Evolutionary conservation across 148 eudicot species (phyloP).

Genomic region (Polygonum maritimum): DNA sequence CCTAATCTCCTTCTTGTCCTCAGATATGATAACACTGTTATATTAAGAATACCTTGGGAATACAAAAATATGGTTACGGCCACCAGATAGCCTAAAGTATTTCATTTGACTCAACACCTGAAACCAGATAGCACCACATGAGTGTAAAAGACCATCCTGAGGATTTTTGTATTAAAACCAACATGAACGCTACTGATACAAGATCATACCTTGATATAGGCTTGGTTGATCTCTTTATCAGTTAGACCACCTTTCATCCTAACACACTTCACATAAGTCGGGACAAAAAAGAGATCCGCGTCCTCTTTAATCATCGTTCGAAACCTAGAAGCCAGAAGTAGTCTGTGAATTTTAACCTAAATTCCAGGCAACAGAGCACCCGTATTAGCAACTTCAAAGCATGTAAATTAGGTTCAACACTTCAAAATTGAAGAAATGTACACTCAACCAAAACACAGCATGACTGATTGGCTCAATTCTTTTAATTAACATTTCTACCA

Average conservation of each 20-base stretch:
- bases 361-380: background rate
- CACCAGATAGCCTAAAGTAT: constrained; percentile 88
- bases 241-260: constrained; percentile 89
- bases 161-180: background rate
- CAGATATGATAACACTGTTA: background rate
- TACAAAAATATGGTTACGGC: constrained; percentile 85
- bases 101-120: constrained; percentile 98
- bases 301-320: constrained; percentile 65
- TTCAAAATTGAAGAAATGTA: background rate
- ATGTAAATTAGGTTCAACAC: background rate
- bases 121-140: constrained; percentile 24
- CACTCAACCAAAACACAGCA: background rate
- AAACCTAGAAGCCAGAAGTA: constrained; percentile 66
- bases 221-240: constrained; percentile 87
- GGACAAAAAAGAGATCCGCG: constrained; percentile 94
- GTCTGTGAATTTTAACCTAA: constrained; percentile 85
- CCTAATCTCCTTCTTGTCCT: background rate
- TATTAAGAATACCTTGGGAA: constrained; percentile 65
- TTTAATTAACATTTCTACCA: background rate
- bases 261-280: constrained; percentile 82
- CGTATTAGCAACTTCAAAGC: background rate
- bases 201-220: constrained; percentile 65
- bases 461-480: background rate
- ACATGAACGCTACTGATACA: background rate
- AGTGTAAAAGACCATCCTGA: background rate